Evolutionary conservation across 345 rosid species (phyloP).

Genomic region (Barbarea vulgaris): DNA sequence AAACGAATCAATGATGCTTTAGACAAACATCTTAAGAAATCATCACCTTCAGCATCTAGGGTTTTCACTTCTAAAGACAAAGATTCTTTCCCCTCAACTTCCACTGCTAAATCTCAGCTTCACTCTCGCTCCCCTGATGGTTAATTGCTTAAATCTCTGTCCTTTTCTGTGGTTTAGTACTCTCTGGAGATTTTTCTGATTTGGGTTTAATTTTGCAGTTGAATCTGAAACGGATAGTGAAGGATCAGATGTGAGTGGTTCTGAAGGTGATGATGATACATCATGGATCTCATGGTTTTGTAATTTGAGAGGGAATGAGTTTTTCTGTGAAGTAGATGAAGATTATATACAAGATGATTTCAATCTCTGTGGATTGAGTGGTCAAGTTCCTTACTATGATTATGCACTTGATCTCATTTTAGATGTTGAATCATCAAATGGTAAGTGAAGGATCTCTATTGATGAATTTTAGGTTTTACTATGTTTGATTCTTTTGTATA

Average conservation of each 20-base stretch:
- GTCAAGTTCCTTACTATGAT: constrained; percentile 88
- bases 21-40: constrained; percentile 89
- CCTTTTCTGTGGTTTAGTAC: neutral
- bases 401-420: constrained; percentile 91
- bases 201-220: constrained; percentile 43
- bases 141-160: neutral
- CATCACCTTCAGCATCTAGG: constrained; percentile 86
- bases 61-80: constrained; percentile 61
- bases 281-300: constrained; percentile 99
- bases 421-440: constrained; percentile 92
- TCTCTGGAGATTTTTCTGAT: neutral
- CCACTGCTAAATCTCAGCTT: constrained; percentile 67
- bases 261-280: constrained; percentile 90
- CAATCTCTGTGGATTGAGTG: constrained; percentile 93
- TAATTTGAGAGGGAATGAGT: constrained; percentile 92
- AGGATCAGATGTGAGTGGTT: constrained; percentile 90
- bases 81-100: constrained; percentile 74
- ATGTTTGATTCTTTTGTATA: neutral
- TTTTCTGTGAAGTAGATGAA: constrained; percentile 97
- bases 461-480: neutral
- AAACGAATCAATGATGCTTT: constrained; percentile 87
- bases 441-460: constrained; percentile 44
- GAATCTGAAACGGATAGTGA: constrained; percentile 85
- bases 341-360: constrained; percentile 96
- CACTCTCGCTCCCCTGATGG: constrained; percentile 61